Evolutionary conservation across 2,329 filamentous ascomycete species (phyloP).

Genomic region (Colletotrichum sp.): DNA sequence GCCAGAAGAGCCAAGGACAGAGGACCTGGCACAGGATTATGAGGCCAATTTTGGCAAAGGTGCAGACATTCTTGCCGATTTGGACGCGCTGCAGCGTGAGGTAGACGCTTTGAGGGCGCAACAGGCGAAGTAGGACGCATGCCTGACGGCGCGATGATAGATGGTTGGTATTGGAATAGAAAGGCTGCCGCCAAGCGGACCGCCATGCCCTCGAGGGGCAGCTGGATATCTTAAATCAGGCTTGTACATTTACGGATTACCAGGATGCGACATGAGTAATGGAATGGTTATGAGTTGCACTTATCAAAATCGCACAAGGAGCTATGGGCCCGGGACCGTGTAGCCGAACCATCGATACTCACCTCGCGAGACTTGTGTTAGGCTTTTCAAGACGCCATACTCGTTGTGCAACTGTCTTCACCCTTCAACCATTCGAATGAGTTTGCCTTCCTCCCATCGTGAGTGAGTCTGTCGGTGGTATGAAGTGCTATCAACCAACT

Average conservation of each 20-base stretch:
- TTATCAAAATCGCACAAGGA: not conserved
- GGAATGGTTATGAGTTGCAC: slow-evolving; percentile 14
- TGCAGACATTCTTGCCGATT: slow-evolving; percentile 72
- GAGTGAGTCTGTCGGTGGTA: not conserved
- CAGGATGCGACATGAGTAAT: slow-evolving; percentile 19
- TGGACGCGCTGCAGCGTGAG: slow-evolving; percentile 75
- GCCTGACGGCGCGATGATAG: slow-evolving; percentile 7
- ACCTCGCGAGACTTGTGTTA: not conserved
- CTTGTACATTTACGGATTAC: slow-evolving; percentile 16
- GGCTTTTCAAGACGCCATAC: not conserved
- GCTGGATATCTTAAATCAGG: not conserved
- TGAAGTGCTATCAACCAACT: not conserved
- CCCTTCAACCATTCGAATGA: not conserved
- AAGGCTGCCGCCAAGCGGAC: not conserved
- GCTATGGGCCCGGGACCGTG: not conserved
- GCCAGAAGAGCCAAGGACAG: slow-evolving; percentile 25
- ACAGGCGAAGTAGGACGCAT: slow-evolving; percentile 28
- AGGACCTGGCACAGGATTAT: slow-evolving; percentile 24
- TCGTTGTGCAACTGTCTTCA: not conserved
- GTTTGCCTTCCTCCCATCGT: not conserved
- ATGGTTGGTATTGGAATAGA: slow-evolving; percentile 5
- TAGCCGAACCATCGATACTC: not conserved
- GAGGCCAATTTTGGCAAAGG: slow-evolving; percentile 36
- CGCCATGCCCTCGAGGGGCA: not conserved
- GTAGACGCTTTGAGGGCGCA: slow-evolving; percentile 69